Base-by-base conservation (phyloP, 306 rosid species). In the Fagus sylvatica region DNA sequence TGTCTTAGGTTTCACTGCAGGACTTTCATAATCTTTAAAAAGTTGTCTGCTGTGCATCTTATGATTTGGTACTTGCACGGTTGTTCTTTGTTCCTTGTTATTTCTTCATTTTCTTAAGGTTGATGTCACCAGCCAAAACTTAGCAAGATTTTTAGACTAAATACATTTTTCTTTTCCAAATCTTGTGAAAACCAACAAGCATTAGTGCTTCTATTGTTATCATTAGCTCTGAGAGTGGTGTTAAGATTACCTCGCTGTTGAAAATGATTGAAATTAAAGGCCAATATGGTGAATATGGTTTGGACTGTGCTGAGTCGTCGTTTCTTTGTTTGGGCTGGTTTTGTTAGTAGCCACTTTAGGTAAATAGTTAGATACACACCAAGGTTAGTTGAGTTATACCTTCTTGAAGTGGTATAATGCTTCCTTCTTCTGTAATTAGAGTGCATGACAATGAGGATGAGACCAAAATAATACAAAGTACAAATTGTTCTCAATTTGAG, bases 61-160 rank as follows among this genome's bases (percentile, higher is more conserved):
- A 46, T 76, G 54, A 56, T 78, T 69, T 71, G 57, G 15, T 54
- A 8, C 22, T 36, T 61, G 79, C 56, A 43, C 54, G n/a, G 40
- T 78, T 41, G 28, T 81, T 78, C 51, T 76, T 49, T 70, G 43
- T 83, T 60, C 39, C 60, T 33, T 69, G 55, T 53, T 61, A 16
- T 37, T 69, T 57, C 43, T 65, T 41, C 72, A 53, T 67, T 59
- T 15, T 61, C 32, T 42, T 57, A 46, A 54, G 39, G 75, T 55
- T 74, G 79, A 69, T 76, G 73, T 64, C 61, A 64, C 75, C 68
- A 68, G 60, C 69, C 6, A 17, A 65, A 39, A 65, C 48, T 65
- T 39, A 39, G 32, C 40, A 7, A 37, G 48, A 6, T 3, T 65
- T 36, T 64, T 39, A 39, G 30, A 10, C 39, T 60, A 32, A n/a